Percentiles rank a stretch among this genome's conserved stretches.
These are phyloP conservation scores for Russula compacta DNA, from an alignment of 768 basidiomycete genomes.

Conservation along the genomic window DNA sequence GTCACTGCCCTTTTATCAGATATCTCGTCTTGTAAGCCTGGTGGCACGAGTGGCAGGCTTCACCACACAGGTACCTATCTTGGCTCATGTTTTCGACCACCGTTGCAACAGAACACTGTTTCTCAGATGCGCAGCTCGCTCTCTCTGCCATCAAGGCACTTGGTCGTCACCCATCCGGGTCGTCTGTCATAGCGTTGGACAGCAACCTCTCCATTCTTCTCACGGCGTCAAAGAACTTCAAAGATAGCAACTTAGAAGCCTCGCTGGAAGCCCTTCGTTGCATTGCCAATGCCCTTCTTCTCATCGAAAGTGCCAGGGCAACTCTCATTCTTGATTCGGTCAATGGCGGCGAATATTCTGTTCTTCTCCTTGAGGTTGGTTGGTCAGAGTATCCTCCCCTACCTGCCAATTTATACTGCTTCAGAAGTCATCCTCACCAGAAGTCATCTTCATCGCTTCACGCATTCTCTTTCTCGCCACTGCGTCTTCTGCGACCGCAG, in stretches of 20 bases:
- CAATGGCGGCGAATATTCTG: slow-evolving; percentile 49
- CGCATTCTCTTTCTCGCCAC: slow-evolving; percentile 72
- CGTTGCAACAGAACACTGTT: background rate
- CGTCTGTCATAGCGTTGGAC: slow-evolving; percentile 45
- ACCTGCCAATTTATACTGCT: background rate
- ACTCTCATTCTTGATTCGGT: slow-evolving; percentile 51
- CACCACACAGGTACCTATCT: slow-evolving; percentile 9
- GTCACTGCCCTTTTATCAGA: slow-evolving; percentile 1
- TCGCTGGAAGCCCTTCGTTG: slow-evolving; percentile 63
- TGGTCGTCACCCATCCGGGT: slow-evolving; percentile 61
- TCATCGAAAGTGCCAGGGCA: slow-evolving; percentile 52
- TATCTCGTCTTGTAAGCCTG: slow-evolving; percentile 9
- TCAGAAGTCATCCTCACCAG: slow-evolving; percentile 53
- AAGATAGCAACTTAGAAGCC: slow-evolving; percentile 45
- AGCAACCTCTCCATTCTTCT: slow-evolving; percentile 52
- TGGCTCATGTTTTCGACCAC: background rate
- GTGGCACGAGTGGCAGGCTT: slow-evolving; percentile 10
- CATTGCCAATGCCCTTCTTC: slow-evolving; percentile 70
- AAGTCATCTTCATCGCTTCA: slow-evolving; percentile 64
- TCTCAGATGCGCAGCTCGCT: slow-evolving; percentile 58
- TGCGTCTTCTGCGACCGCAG: slow-evolving; percentile 40
- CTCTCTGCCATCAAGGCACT: slow-evolving; percentile 66
- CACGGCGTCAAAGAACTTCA: slow-evolving; percentile 40
- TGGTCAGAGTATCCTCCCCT: background rate
- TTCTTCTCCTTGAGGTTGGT: slow-evolving; percentile 53